Base-by-base conservation (phyloP, 2,329 filamentous ascomycete genomes). In the Aspergillus sp. region DNA sequence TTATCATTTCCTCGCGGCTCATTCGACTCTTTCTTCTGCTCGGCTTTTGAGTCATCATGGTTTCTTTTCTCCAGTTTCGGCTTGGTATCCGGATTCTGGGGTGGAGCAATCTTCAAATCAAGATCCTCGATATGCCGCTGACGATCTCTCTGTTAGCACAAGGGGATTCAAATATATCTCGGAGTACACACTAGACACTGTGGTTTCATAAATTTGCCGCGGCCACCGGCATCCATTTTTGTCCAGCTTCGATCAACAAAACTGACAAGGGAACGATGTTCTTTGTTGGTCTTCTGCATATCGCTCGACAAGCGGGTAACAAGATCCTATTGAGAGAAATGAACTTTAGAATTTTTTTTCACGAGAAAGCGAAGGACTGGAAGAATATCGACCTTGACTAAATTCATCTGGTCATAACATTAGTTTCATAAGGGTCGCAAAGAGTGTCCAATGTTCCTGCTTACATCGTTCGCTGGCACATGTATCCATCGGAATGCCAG, bases 141-240 rank as follows among this genome's bases (percentile, higher is more conserved):
- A 4, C 19, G 19, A 19, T 19, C 19, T 19, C n/a, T n/a, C n/a
- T 19, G 19, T 19, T 19, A 19, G 19, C 19, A 19, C 19, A 19
- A 19, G 2, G 19, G 4, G 19, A 19, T 19, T 19, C 19, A 19
- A 19, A 19, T 19, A 19, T 19, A 19, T 19, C 19, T 19, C n/a
- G n/a, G 19, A 19, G 19, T 11, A 37, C 45, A 10, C 40, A 49
- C 46, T 26, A 43, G 6, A 30, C 35, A 49, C 19, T 46, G 43
- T 26, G 49, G 46, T 35, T 51, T 51, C 36, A 49, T 49, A 33
- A 47, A 51, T 11, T 19, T 27, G 33, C 45, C 44, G 26, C 30
- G 11, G 11, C 39, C 44, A 8, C 44, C 49, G 13, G 49, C 49
- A 10, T 43, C 36, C 4, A 51, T 12, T 27, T 45, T 29, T 12